Evolutionary conservation across 257 asterid genomes (phyloP).

Genomic region (Galeopsis tetrahit): DNA sequence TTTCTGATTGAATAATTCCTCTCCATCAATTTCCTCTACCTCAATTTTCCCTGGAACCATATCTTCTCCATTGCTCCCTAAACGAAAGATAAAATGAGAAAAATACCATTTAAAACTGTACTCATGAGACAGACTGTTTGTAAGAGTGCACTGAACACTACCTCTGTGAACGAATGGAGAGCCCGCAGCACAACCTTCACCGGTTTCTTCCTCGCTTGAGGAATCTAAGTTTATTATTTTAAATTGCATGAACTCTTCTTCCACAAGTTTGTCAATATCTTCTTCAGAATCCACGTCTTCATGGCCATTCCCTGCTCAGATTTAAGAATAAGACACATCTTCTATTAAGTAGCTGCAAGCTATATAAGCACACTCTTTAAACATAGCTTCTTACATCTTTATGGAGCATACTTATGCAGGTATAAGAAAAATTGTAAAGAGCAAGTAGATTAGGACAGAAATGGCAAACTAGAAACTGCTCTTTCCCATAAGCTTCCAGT

Average conservation of each 20-base stretch:
- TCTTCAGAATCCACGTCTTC: background rate
- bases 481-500: background rate
- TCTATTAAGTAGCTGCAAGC: constrained; percentile 16
- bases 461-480: background rate
- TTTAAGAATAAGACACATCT: background rate
- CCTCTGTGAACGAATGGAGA: constrained; percentile 11
- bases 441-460: background rate
- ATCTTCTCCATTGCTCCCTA: constrained; percentile 27
- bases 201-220: constrained; percentile 15
- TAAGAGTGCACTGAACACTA: constrained; percentile 17
- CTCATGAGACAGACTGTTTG: constrained; percentile 1
- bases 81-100: constrained; percentile 21
- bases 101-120: background rate
- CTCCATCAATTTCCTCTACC: constrained; percentile 22
- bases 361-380: background rate
- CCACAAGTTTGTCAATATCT: constrained; percentile 9
- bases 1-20: constrained; percentile 25
- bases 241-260: constrained; percentile 15
- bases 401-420: background rate
- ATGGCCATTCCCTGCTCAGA: constrained; percentile 20
- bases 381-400: background rate
- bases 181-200: constrained; percentile 5
- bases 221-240: background rate
- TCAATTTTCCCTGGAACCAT: constrained; percentile 3
- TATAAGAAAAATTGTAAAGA: background rate